Evolutionary conservation across 2,329 filamentous ascomycete genomes (phyloP), one percentile per base, ranked within the genome.

Genomic region (Emydomyces testavorans): DNA sequence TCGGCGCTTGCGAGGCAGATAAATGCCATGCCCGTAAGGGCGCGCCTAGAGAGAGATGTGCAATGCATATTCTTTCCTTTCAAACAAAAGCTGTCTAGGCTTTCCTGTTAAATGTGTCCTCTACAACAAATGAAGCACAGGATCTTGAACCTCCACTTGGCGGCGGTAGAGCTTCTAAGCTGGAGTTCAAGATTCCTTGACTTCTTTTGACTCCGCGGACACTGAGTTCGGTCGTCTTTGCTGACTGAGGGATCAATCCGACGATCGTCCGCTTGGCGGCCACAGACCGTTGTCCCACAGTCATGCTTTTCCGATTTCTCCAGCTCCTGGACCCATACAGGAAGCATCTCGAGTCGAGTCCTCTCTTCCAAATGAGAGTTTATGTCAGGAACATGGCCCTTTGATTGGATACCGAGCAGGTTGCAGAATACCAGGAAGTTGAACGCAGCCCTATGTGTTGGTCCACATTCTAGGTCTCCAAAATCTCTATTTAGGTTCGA

Each of bases 1-100:
- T 47, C 35, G 20, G 18, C 11, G 16, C 15, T 37, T 29, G 5
- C 5, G n/a, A 13, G 11, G 28, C 6, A 26, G 20, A 16, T 34
- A 44, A 41, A 34, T n/a, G 21, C 18, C 18, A 6, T 29, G n/a
- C 7, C 18, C 24, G 23, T 23, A 4, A 38, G 43, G 21, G 16
- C 41, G 28, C 24, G 10, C 29, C 28, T 43, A 24, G 40, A 43
- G 18, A 34, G 24, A 10, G 32, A 31, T 38, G 23, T 6, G 24
- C 32, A 46, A 46, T 46, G 34, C 34, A 31, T 24, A 18, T 26
- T 38, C 15, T 45, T 26, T 23, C 38, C 35, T 18, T 41, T 47
- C 45, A 47, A 36, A 47, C 45, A 40, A 16, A 47, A 26, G 45
- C 28, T 36, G 45, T 47, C 36, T 34, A 11, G 45, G 45, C 35